These are phyloP conservation scores for Bertia moriformis DNA, from an alignment of 2,329 filamentous ascomycete species.

Conservation along the genomic window DNA sequence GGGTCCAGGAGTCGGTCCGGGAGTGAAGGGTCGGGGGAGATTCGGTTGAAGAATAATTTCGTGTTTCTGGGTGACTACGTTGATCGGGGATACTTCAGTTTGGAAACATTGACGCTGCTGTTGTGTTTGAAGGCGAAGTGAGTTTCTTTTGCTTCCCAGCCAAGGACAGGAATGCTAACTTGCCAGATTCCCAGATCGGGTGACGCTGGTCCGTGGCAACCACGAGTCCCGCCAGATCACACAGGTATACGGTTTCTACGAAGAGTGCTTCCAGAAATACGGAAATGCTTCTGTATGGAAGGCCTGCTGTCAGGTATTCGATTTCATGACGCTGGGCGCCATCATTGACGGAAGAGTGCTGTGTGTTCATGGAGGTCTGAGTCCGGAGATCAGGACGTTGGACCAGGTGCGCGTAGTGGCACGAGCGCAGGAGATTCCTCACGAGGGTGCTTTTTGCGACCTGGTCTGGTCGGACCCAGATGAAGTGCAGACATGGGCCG, in stretches of 20 bases:
- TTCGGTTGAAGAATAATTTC: conserved; percentile 40
- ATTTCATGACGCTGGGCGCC: conserved; percentile 61
- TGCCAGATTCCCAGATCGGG: conserved; percentile 53
- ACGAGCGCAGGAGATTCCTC: conserved; percentile 61
- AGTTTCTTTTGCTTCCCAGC: conserved; percentile 8
- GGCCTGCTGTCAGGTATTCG: conserved; percentile 65
- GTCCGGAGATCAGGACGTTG: conserved; percentile 59
- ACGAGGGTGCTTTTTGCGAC: conserved; percentile 66
- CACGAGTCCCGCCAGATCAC: conserved; percentile 68
- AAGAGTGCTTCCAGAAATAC: conserved; percentile 65
- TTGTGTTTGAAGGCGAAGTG: conserved; percentile 62
- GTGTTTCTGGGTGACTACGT: conserved; percentile 63
- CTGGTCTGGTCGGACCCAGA: conserved; percentile 66
- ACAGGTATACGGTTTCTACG: conserved; percentile 67
- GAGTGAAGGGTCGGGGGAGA: not conserved
- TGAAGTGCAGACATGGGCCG: conserved; percentile 55
- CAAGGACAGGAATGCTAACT: not conserved
- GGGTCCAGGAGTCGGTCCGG: conserved; percentile 19
- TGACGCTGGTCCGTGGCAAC: conserved; percentile 61
- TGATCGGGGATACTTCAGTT: conserved; percentile 59
- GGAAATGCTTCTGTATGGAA: conserved; percentile 69
- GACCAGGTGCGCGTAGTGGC: conserved; percentile 65
- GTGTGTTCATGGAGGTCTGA: conserved; percentile 59
- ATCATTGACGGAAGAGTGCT: conserved; percentile 63
- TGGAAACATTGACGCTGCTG: conserved; percentile 59